Base-by-base conservation (phyloP, 1,139 yeast species). In the Sugiyamaella novakii region DNA sequence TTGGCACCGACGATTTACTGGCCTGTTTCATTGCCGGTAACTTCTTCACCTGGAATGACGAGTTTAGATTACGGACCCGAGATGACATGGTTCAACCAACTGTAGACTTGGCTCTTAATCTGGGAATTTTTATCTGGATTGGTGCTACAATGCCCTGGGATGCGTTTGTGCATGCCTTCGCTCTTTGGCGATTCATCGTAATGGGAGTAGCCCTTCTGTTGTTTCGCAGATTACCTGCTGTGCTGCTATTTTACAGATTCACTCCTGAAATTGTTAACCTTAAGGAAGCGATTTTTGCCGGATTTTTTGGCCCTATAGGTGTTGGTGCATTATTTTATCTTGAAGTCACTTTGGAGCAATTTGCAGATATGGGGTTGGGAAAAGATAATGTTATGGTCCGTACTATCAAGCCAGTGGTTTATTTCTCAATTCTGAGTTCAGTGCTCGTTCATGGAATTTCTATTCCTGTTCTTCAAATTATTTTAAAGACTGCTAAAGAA, bases 261-360 rank as follows among this genome's bases (percentile, higher is more conserved):
- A 68, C 70, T 1, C 74, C 76, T 2, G 69, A 66, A 34, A 57
- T 73, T n/a, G 57, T 60, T 5, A 59, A 58, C n/a, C 61, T 70
- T 61, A 62, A 61, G 45, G 77, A 73, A 51, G 75, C 76, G 0
- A 34, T 67, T 1, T 73, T 73, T 51, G 63, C 66, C 5, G 77
- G 76, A 6, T 72, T 65, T 60, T 73, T 74, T 56, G 77, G 77
- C 1, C 77, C 77, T 1, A 69, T 74, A 48, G 77, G 77, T 4
- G 75, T 72, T n/a, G 77, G 77, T 10, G 76, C 69, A 2, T 50
- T 64, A 37, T 65, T 65, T 46, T 65, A 65, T 47, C 56, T 63
- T 8, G 57, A 56, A 24, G 57, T 64, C 5, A 49, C 59, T 14
- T 43, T 59, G n/a, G 53, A 53, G 25, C 56, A 61, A 35, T 53